These are phyloP conservation scores for Phalaenopsis equestris DNA, from an alignment of 106 monocot species.

Conservation along the genomic window DNA sequence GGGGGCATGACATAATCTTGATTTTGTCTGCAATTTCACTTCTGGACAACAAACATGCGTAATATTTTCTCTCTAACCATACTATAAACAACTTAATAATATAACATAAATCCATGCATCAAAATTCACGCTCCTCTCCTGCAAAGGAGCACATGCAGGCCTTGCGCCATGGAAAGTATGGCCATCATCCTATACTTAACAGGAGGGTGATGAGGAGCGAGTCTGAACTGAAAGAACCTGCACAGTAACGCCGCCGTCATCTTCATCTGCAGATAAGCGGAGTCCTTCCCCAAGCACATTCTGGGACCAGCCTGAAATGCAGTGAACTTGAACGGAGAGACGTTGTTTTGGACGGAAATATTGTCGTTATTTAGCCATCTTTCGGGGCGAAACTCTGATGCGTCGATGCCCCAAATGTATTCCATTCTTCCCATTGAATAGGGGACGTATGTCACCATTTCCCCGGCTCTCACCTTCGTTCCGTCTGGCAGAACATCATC, in stretches of 20 bases:
- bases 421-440: slow-evolving; percentile 95
- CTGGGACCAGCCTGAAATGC: slow-evolving; percentile 93
- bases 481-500: slow-evolving; percentile 92
- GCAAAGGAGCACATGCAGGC: slow-evolving; percentile 53
- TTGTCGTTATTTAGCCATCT: slow-evolving; percentile 58
- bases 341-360: slow-evolving; percentile 39
- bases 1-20: too few relatives aligned
- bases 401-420: slow-evolving; percentile 81
- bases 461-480: slow-evolving; percentile 38
- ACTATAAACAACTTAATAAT: too few relatives aligned
- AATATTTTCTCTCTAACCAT: too few relatives aligned
- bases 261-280: slow-evolving; percentile 89
- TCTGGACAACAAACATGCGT: too few relatives aligned
- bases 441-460: slow-evolving; percentile 64
- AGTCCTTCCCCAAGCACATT: slow-evolving; percentile 90
- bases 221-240: slow-evolving; percentile 60
- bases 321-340: slow-evolving; percentile 87
- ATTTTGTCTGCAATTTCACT: too few relatives aligned
- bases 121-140: background rate
- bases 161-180: slow-evolving; percentile 83
- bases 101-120: too few relatives aligned
- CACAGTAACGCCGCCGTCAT: slow-evolving; percentile 78
- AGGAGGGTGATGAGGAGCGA: slow-evolving; percentile 39
- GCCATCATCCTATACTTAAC: slow-evolving; percentile 88
- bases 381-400: slow-evolving; percentile 54